Conservation (phyloP, 73 alveolate species). For the Blepharisma japonicum region DNA sequence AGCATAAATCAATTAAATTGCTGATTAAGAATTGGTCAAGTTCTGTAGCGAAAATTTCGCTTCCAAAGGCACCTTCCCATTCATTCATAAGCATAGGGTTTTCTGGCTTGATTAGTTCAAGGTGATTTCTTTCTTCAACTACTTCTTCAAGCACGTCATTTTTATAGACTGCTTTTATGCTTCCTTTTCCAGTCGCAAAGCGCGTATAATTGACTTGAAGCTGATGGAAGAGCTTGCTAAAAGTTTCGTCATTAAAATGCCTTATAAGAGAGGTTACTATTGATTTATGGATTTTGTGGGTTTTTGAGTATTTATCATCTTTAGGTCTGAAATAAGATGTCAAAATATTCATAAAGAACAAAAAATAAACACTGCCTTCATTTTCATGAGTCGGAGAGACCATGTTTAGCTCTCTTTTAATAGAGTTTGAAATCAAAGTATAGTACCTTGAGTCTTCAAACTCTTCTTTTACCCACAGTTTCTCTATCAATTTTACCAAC, state of each 20-base stretch:
- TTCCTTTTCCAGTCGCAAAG: slow-evolving; percentile 2
- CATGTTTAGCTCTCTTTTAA: neutral
- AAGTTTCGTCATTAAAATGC: neutral
- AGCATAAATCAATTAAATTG: neutral
- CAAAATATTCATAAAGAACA: neutral
- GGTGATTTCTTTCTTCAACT: neutral
- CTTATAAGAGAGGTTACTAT: neutral
- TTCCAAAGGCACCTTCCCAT: slow-evolving; percentile 23
- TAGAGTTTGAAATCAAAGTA: neutral
- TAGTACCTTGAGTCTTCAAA: slow-evolving; percentile 1
- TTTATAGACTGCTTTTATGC: neutral
- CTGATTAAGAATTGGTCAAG: neutral
- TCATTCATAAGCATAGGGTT: neutral
- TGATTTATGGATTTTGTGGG: slow-evolving; percentile 4
- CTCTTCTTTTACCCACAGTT: neutral
- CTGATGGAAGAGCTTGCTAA: neutral
- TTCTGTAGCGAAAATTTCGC: neutral
- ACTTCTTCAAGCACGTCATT: slow-evolving; percentile 23
- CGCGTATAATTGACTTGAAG: neutral
- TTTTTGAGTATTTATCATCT: slow-evolving; percentile 21
- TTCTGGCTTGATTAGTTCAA: slow-evolving; percentile 2
- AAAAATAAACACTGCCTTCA: neutral
- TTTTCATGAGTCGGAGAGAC: neutral
- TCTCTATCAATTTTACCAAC: neutral
- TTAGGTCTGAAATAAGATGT: slow-evolving; percentile 8